These are phyloP conservation scores for Puccinia brachypodii DNA, from an alignment of 1,284 basidiomycete genomes.

Conservation along the genomic window DNA sequence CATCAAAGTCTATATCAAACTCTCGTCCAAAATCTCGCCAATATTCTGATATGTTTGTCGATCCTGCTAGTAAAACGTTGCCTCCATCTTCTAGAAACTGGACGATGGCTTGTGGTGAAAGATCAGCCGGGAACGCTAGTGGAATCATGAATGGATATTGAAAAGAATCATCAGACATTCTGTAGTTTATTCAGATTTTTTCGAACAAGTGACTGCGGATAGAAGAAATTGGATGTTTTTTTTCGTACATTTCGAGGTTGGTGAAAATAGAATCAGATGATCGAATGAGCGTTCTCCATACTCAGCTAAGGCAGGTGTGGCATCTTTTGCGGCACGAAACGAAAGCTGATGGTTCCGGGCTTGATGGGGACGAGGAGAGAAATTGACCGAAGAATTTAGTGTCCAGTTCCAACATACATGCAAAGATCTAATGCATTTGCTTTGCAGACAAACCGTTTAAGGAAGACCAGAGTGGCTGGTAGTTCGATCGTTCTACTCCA, in stretches of 20 bases:
- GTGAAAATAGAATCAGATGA: constrained; percentile 79
- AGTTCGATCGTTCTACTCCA: constrained; percentile 66
- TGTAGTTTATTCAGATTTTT: too few relatives aligned
- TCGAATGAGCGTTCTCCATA: constrained; percentile 73
- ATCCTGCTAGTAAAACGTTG: constrained; percentile 81
- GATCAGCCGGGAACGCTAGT: constrained; percentile 72
- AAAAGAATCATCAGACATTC: too few relatives aligned
- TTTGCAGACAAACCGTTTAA: constrained; percentile 65
- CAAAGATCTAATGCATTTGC: neutral
- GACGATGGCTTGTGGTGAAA: constrained; percentile 68
- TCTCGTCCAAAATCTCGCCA: constrained; percentile 62
- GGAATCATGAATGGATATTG: too few relatives aligned
- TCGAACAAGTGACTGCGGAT: neutral
- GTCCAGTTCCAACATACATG: neutral
- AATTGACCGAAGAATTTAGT: too few relatives aligned
- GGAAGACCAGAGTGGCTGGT: constrained; percentile 75
- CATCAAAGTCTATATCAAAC: constrained; percentile 62
- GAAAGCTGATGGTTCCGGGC: constrained; percentile 63
- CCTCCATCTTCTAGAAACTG: constrained; percentile 62
- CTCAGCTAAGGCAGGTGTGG: constrained; percentile 66
- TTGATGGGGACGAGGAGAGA: neutral
- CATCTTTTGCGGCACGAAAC: constrained; percentile 74
- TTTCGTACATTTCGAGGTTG: constrained; percentile 75
- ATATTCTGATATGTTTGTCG: constrained; percentile 62
- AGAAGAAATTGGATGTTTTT: neutral